Conservation (phyloP, 148 eudicot genomes). For the Rhododendron mucronatum region DNA sequence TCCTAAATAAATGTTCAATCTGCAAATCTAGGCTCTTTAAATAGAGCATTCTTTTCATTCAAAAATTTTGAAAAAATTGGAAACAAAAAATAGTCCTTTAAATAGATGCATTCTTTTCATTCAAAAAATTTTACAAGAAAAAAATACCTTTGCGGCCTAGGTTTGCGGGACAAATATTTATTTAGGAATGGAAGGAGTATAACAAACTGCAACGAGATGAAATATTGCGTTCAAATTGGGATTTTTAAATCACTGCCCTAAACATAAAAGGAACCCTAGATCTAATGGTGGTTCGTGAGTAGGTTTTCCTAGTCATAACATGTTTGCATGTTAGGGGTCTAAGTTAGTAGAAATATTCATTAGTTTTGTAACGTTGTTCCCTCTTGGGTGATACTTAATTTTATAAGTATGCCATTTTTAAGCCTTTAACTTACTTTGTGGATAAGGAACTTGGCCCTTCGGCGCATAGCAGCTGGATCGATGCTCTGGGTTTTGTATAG, state of each 20-base stretch:
- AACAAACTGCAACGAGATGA: background rate
- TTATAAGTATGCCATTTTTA: no score
- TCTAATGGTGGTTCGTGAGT: background rate
- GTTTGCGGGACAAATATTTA: no score
- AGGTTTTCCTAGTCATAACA: background rate
- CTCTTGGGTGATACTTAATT: background rate
- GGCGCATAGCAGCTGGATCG: background rate
- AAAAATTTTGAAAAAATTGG: no score
- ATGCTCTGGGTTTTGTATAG: background rate
- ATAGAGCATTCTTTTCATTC: no score
- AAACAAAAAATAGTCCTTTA: no score
- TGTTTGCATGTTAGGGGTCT: background rate
- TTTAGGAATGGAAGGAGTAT: background rate
- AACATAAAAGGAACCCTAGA: background rate
- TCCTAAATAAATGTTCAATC: no score
- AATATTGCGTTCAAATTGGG: background rate
- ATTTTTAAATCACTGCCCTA: background rate
- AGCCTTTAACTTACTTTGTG: background rate
- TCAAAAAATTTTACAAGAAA: no score
- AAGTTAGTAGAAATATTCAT: background rate
- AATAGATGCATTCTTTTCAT: no score
- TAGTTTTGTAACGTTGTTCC: background rate
- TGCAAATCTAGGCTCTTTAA: no score
- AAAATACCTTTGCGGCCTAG: no score
- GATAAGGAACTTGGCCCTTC: background rate